Conservation (phyloP, 2,329 filamentous ascomycete genomes). For the Lachnellula cervina region DNA sequence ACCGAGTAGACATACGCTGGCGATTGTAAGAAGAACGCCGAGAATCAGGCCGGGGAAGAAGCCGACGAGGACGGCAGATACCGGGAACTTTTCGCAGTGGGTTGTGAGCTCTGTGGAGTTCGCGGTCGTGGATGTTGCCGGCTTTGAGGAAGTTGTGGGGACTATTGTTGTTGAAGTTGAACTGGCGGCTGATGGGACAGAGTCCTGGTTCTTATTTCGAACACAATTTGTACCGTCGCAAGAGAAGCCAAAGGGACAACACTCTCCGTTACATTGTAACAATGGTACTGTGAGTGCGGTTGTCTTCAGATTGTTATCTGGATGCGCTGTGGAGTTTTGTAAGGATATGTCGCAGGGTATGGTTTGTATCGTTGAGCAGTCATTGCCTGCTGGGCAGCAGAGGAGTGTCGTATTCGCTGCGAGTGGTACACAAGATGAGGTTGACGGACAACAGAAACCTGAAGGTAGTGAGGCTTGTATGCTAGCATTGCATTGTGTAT, state of each 20-base stretch:
- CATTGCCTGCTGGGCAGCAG: slow-evolving; percentile 58
- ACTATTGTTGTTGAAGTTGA: slow-evolving; percentile 23
- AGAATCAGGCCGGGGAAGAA: slow-evolving; percentile 42
- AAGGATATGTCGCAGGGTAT: slow-evolving; percentile 59
- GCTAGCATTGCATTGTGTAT: slow-evolving; percentile 44
- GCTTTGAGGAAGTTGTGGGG: slow-evolving; percentile 11
- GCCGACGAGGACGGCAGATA: slow-evolving; percentile 22
- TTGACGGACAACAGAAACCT: slow-evolving; percentile 61
- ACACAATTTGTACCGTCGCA: slow-evolving; percentile 51
- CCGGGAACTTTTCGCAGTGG: slow-evolving; percentile 24
- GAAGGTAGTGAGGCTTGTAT: slow-evolving; percentile 48
- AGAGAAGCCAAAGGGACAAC: slow-evolving; percentile 69
- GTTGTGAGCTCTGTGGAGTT: slow-evolving; percentile 1
- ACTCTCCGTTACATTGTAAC: slow-evolving; percentile 51
- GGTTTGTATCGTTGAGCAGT: slow-evolving; percentile 57
- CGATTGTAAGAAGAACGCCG: slow-evolving; percentile 40
- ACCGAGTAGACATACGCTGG: slow-evolving; percentile 35
- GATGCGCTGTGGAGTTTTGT: slow-evolving; percentile 55
- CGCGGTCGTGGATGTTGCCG: slow-evolving; percentile 23
- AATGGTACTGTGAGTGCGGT: slow-evolving; percentile 54
- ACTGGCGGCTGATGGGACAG: slow-evolving; percentile 22
- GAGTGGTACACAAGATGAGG: slow-evolving; percentile 53
- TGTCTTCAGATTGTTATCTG: slow-evolving; percentile 60
- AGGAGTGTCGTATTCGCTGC: slow-evolving; percentile 62
- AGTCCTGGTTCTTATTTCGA: slow-evolving; percentile 46